Base-by-base conservation (phyloP, 805 yeast genomes). In the Ascoidea tarda region DNA sequence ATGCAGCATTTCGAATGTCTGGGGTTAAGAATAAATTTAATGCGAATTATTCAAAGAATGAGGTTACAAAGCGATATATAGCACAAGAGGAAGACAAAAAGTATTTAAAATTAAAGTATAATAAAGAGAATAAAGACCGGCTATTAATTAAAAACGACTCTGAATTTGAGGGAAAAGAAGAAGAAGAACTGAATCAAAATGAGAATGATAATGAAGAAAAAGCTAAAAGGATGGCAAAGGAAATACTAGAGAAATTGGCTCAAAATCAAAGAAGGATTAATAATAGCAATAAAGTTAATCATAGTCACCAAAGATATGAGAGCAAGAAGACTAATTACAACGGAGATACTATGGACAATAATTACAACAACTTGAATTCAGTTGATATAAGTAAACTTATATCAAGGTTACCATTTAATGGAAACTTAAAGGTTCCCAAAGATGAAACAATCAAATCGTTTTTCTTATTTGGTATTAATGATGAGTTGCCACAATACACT, bases 1-100 rank as follows among this genome's bases (percentile, higher is more conserved):
- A 90, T 60, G 81, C 87, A 1, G 86, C 96, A 4, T 65, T 89
- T 59, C 79, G 81, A 59, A 73, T 87, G 74, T 83, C 90, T 1
- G 82, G 82, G 14, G 69, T 73, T 14, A 72, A 67, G 32, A 57
- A 65, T 50, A 54, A 64, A 2, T 63, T 62, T 45, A 58, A 56
- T 38, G 68, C 68, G 1, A 60, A 64, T 32, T 71, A 78, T 62
- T 74, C 79, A 49, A 63, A 77, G 60, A 73, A 77, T 62, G 72
- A 76, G 45, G 70, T 80, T 59, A 72, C 80, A 52, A 77, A 76
- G 62, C 66, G 78, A 46, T 83, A 76, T 59, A 69, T 75, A 51
- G 84, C 86, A 2, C 71, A 75, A 55, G 74, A 77, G 52, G 75
- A 73, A 52, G 72, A 63, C 53, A 57, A 59, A 16, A 53, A 54